phyloP scores from a whole-genome alignment of 441 rosid genomes.

The Corymbia calophylla region DNA sequence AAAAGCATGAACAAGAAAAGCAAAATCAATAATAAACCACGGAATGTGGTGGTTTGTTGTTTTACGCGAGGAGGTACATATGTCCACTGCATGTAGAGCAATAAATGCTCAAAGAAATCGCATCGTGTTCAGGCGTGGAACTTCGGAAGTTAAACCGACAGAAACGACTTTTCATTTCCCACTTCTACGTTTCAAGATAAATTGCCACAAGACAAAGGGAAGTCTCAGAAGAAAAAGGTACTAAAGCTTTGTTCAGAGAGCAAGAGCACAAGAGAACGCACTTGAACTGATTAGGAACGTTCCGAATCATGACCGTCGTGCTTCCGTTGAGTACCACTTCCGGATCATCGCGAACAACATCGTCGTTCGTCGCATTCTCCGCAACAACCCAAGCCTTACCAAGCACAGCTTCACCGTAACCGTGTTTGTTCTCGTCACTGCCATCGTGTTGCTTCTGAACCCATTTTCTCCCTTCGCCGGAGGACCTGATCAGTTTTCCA shows the following conservation, averaged over 20 bases:
- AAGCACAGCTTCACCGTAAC: neutral
- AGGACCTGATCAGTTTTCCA: neutral
- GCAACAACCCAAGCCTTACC: neutral
- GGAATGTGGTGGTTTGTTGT: neutral
- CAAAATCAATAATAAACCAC: neutral
- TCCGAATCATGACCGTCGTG: conserved; percentile 40
- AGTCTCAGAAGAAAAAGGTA: neutral
- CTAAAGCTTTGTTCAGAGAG: neutral
- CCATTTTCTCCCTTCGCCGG: neutral
- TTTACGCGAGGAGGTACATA: neutral
- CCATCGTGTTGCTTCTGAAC: neutral
- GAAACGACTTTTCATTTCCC: neutral
- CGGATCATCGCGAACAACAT: neutral
- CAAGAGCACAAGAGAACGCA: conserved; percentile 1
- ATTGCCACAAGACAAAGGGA: too few relatives aligned
- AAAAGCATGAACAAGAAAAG: neutral
- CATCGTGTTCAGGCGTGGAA: neutral
- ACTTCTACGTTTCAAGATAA: neutral
- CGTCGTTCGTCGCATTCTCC: neutral
- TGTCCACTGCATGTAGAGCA: neutral
- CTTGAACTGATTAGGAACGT: conserved; percentile 42
- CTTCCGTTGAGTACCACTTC: neutral
- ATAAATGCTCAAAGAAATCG: neutral
- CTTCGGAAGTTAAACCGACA: neutral
- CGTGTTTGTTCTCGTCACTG: neutral